Evolutionary conservation across 352 stramenopile genomes (phyloP).

Genomic region (Phytophthora capsici): DNA sequence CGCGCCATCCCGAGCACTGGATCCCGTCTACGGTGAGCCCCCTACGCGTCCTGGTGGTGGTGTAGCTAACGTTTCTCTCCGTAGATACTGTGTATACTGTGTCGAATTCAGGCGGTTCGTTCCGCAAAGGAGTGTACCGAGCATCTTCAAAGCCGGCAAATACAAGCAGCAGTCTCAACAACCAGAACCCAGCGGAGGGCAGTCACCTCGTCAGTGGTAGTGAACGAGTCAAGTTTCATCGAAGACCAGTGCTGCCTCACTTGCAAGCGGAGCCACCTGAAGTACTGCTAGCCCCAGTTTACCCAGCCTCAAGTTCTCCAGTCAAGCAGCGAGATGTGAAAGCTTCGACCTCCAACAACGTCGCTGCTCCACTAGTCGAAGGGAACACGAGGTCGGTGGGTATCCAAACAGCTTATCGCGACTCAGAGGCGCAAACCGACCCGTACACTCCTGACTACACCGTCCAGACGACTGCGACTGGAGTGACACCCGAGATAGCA

Average conservation of each 20-base stretch:
- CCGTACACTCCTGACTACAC: slow-evolving; percentile 94
- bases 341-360: slow-evolving; percentile 9
- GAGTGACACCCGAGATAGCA: slow-evolving; percentile 83
- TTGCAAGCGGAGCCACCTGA: slow-evolving; percentile 87
- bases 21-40: slow-evolving; percentile 77
- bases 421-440: slow-evolving; percentile 94
- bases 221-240: slow-evolving; percentile 91
- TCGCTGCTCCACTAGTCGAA: slow-evolving; percentile 48
- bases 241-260: slow-evolving; percentile 89
- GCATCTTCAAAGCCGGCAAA: slow-evolving; percentile 38
- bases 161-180: slow-evolving; percentile 40
- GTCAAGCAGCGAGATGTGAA: slow-evolving; percentile 19
- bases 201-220: slow-evolving; percentile 63
- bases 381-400: slow-evolving; percentile 71
- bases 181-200: slow-evolving; percentile 38
- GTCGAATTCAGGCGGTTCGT: slow-evolving; percentile 65
- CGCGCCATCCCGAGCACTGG: slow-evolving; percentile 67
- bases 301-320: slow-evolving; percentile 1
- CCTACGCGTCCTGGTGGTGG: neutral
- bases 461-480: slow-evolving; percentile 59
- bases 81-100: slow-evolving; percentile 81
- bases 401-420: slow-evolving; percentile 92
- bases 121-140: slow-evolving; percentile 68
- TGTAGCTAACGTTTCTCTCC: slow-evolving; percentile 3
- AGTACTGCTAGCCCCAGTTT: slow-evolving; percentile 83